Evolutionary conservation across 306 rosid species (phyloP).

Genomic region (Acacia melanoxylon): DNA sequence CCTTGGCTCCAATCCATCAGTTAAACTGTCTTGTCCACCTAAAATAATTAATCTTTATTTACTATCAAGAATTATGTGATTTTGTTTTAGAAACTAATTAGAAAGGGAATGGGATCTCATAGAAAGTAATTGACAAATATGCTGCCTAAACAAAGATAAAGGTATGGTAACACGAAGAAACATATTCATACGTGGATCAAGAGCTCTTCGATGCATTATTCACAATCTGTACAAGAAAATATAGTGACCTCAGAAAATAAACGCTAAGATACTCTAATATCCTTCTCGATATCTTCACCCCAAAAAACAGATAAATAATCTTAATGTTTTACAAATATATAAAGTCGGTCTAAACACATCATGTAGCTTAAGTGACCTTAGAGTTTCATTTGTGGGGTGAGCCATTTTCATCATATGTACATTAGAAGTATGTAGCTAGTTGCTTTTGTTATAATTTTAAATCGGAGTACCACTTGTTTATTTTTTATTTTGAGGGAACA

Average conservation of each 20-base stretch:
- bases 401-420: not conserved
- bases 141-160: not conserved
- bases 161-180: too few relatives aligned
- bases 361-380: conserved; percentile 2
- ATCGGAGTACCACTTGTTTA: not conserved
- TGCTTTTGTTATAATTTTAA: not conserved
- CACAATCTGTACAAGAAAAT: too few relatives aligned
- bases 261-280: too few relatives aligned
- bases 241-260: not conserved
- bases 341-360: not conserved
- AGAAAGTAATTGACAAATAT: not conserved
- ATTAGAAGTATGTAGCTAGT: not conserved
- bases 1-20: not conserved
- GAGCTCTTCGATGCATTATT: too few relatives aligned
- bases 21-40: not conserved
- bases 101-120: not conserved
- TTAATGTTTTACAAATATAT: too few relatives aligned
- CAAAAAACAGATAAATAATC: too few relatives aligned
- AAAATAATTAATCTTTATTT: not conserved
- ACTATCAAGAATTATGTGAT: not conserved
- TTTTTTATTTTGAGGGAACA: not conserved
- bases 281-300: too few relatives aligned
- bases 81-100: not conserved
- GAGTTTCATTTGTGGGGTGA: not conserved
- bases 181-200: too few relatives aligned